phyloP scores from a whole-genome alignment of 1,284 basidiomycete species.

The Volvariella surrecta region DNA sequence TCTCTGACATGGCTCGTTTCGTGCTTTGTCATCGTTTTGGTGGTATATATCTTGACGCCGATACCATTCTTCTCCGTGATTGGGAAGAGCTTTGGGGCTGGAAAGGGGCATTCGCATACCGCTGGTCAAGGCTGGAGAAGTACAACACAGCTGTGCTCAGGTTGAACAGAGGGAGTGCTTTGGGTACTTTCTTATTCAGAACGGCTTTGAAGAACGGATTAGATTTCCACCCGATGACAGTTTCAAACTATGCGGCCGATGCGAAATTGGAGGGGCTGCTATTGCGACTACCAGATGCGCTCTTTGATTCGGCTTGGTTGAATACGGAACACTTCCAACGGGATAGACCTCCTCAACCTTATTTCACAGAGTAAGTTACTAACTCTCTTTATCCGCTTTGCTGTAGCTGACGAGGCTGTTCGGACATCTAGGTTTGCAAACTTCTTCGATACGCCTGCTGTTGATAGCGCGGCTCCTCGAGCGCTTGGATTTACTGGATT shows the following conservation, averaged over 20 bases:
- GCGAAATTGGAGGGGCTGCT: conserved; percentile 58
- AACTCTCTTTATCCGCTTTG: neutral
- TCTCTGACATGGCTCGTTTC: conserved; percentile 79
- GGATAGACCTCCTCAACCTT: conserved; percentile 73
- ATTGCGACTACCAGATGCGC: conserved; percentile 63
- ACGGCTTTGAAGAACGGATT: conserved; percentile 70
- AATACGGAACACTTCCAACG: conserved; percentile 73
- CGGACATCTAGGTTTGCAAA: conserved; percentile 48
- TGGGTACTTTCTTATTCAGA: conserved; percentile 70
- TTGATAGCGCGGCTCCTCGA: conserved; percentile 56
- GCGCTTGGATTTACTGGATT: conserved; percentile 73
- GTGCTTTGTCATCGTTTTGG: conserved; percentile 73
- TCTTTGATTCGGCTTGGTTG: conserved; percentile 77
- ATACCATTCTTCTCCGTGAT: conserved; percentile 70
- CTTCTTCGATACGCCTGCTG: conserved; percentile 65
- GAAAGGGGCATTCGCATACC: conserved; percentile 73
- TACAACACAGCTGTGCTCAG: conserved; percentile 77
- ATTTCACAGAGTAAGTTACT: conserved; percentile 59
- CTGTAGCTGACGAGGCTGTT: conserved; percentile 3
- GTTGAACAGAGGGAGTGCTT: conserved; percentile 62
- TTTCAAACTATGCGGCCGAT: conserved; percentile 62
- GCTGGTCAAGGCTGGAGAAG: conserved; percentile 66
- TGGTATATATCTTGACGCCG: conserved; percentile 75
- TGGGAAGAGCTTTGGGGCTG: conserved; percentile 84
- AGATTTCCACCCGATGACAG: conserved; percentile 79